Base-by-base conservation (phyloP, 805 yeast species). In the Wickerhamomyces hampshirensis region DNA sequence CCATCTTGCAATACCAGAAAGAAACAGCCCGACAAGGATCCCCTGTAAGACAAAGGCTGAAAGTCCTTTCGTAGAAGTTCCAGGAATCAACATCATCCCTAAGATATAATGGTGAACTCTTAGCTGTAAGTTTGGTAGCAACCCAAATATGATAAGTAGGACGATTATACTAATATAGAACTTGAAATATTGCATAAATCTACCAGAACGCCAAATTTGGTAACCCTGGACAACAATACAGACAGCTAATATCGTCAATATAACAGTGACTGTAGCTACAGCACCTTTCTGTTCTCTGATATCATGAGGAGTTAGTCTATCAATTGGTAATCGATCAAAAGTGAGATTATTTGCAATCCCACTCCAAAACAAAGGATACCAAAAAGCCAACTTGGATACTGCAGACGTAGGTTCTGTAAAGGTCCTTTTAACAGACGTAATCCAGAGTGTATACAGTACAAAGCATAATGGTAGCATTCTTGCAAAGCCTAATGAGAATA, bases 1-100 rank as follows among this genome's bases (percentile, higher is more conserved):
- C 98, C 98, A 91, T 38, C 94, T 66, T 0, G 94, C 76, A 2
- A 86, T 77, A 0, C 98, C 98, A 16, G 89, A 82, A 5, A 88
- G 66, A 33, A 84, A 69, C 30, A 91, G 64, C 0, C 97, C 98
- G 1, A 86, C 56, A 17, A 91, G 62, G 1, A 91, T 72, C 2
- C 97, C 98, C 55, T 89, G 96, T 53, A 85, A 82, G 7, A 82
- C 49, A 46, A 83, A 66, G 0, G 89, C 88, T 0, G 84, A 68
- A 28, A 73, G 54, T 0, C 93, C 89, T 45, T 77, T 66, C 0
- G 91, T 84, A 3, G 79, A 70, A 28, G 96, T 85, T 0, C 96
- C 97, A 0, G 96, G 95, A 2, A 89, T 66, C 21, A 89, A 63
- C 0, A 84, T 44, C 53, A 88, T 62, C 0, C 91, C 96, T 16